These are phyloP conservation scores for Skeletonema menzelii DNA, from an alignment of 108 stramenopile genomes.

Conservation along the genomic window DNA sequence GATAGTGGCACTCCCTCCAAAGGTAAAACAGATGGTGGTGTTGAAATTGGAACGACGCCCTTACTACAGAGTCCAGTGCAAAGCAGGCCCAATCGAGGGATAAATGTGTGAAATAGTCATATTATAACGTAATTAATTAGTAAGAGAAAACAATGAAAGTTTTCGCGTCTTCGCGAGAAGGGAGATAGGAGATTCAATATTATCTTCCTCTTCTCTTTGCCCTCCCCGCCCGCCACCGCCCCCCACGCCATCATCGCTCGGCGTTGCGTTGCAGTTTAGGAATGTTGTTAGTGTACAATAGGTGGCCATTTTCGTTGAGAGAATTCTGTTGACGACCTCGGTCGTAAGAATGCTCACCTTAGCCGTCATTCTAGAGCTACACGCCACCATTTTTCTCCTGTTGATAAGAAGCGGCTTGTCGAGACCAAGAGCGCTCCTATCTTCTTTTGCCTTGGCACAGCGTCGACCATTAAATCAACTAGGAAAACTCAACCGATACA, in stretches of 20 bases:
- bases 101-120: too few species aligned
- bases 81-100: background rate
- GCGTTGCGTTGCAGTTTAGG: too few species aligned
- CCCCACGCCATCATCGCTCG: too few species aligned
- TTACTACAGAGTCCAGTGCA: conserved; percentile 9
- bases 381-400: background rate
- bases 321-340: background rate
- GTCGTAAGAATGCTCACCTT: background rate
- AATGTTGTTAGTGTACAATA: too few species aligned
- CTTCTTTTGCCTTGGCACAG: background rate
- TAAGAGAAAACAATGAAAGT: too few species aligned
- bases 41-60: conserved; percentile 13
- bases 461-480: background rate
- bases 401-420: background rate
- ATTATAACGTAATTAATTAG: too few species aligned
- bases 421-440: background rate
- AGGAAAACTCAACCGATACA: background rate
- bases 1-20: background rate
- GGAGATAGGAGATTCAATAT: too few species aligned
- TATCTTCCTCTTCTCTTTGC: too few species aligned
- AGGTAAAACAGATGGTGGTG: background rate
- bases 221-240: too few species aligned
- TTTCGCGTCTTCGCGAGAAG: too few species aligned
- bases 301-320: too few species aligned
- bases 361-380: background rate